Evolutionary conservation across 2,329 filamentous ascomycete genomes (phyloP).

Genomic region (Aspergillus ochraceus): DNA sequence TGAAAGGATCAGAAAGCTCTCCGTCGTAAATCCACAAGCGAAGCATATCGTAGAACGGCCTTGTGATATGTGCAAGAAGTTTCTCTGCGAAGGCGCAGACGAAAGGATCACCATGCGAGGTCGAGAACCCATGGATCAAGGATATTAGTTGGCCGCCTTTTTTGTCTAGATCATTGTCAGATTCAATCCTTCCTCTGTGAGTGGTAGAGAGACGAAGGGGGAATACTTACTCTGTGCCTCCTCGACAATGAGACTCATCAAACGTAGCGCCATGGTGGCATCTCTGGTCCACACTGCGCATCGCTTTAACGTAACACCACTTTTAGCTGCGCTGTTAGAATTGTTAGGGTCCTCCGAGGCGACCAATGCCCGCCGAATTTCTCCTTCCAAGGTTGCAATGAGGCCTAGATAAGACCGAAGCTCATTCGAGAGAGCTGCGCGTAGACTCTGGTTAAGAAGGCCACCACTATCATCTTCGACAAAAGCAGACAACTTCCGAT

Average conservation of each 20-base stretch:
- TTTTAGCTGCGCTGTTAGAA: conserved; percentile 72
- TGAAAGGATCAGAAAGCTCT: conserved; percentile 92
- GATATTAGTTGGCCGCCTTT: conserved; percentile 91
- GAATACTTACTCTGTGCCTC: conserved; percentile 69
- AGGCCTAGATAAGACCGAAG: conserved; percentile 85
- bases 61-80: conserved; percentile 79
- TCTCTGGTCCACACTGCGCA: conserved; percentile 98
- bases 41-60: conserved; percentile 95
- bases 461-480: conserved; percentile 79
- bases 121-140: conserved; percentile 88
- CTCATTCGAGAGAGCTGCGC: conserved; percentile 81
- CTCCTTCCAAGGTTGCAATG: conserved; percentile 87
- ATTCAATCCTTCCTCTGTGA: background rate
- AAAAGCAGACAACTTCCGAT: conserved; percentile 76
- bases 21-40: conserved; percentile 98
- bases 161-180: conserved; percentile 46
- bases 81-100: conserved; percentile 91
- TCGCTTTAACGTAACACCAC: conserved; percentile 88
- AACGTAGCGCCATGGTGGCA: conserved; percentile 87
- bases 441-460: conserved; percentile 86
- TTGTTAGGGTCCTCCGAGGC: conserved; percentile 61
- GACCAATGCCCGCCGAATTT: conserved; percentile 80
- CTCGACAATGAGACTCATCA: conserved; percentile 94
- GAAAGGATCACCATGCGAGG: conserved; percentile 91
- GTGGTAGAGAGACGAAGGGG: background rate